A percentile compares a stretch with the other conserved stretches of the same genome.
Conservation (phyloP, 1,284 basidiomycete species). For the Trametes pubescens region DNA sequence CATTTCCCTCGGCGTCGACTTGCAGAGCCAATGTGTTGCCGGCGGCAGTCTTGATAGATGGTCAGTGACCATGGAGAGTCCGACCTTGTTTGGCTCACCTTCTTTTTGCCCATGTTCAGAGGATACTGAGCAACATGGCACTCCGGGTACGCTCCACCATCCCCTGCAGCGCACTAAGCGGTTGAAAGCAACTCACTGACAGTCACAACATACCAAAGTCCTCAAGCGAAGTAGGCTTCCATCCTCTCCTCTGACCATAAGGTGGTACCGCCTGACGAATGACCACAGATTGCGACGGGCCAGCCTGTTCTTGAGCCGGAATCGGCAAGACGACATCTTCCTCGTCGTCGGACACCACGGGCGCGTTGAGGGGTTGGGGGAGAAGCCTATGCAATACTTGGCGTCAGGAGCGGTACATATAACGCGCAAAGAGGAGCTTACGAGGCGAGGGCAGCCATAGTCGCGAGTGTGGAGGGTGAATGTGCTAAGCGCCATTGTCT, state of each 20-base stretch:
- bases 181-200: background rate
- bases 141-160: constrained; percentile 96
- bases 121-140: constrained; percentile 98
- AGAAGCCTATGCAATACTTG: constrained; percentile 55
- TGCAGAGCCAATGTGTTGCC: constrained; percentile 96
- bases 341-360: constrained; percentile 66
- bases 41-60: constrained; percentile 69
- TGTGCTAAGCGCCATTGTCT: constrained; percentile 20
- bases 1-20: constrained; percentile 96
- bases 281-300: constrained; percentile 54
- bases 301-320: constrained; percentile 37
- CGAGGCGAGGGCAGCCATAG: constrained; percentile 50
- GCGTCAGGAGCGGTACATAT: background rate
- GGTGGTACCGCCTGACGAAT: constrained; percentile 69
- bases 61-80: background rate
- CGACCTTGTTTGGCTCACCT: constrained; percentile 56
- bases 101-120: constrained; percentile 94
- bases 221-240: constrained; percentile 84
- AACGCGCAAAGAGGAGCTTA: constrained; percentile 34
- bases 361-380: constrained; percentile 69
- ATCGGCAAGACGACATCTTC: constrained; percentile 48
- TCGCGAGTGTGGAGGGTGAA: constrained; percentile 28
- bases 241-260: constrained; percentile 87
- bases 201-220: constrained; percentile 77
- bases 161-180: constrained; percentile 55